phyloP scores from a whole-genome alignment of 768 basidiomycete genomes.

The Xerocomus potaroensis region DNA sequence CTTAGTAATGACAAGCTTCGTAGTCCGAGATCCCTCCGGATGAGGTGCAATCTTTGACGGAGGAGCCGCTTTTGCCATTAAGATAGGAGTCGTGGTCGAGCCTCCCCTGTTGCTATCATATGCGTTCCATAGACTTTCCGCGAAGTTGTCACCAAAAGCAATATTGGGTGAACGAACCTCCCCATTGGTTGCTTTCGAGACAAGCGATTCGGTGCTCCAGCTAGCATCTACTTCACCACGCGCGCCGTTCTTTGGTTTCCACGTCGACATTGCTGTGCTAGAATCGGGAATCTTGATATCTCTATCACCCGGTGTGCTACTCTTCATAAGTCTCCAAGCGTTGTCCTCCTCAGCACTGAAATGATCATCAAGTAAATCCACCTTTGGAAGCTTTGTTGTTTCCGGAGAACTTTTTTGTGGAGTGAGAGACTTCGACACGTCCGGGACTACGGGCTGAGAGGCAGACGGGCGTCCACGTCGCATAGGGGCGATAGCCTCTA shows the following conservation, averaged over 20 bases:
- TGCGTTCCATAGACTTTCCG: slow-evolving; percentile 51
- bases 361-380: slow-evolving; percentile 35
- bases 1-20: slow-evolving; percentile 30
- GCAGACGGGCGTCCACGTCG: slow-evolving; percentile 59
- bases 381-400: slow-evolving; percentile 12
- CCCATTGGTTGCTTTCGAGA: slow-evolving; percentile 21
- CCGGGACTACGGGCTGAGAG: slow-evolving; percentile 35
- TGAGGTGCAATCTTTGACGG: slow-evolving; percentile 25
- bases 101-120: slow-evolving; percentile 34
- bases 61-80: slow-evolving; percentile 15
- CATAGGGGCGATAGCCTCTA: slow-evolving; percentile 79
- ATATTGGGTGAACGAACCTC: slow-evolving; percentile 20
- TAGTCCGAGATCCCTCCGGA: slow-evolving; percentile 29
- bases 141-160: slow-evolving; percentile 66
- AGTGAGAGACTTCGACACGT: slow-evolving; percentile 24
- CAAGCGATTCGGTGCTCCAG: slow-evolving; percentile 37
- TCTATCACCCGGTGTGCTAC: slow-evolving; percentile 11
- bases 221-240: slow-evolving; percentile 30
- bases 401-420: slow-evolving; percentile 15
- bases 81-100: background rate
- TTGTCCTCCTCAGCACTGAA: slow-evolving; percentile 42
- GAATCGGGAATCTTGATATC: slow-evolving; percentile 23
- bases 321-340: slow-evolving; percentile 43
- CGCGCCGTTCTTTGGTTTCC: slow-evolving; percentile 27
- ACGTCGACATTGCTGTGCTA: slow-evolving; percentile 19